Evolutionary conservation across 2,329 filamentous ascomycete species (phyloP).

Genomic region (Emmonsiellopsis sp.): DNA sequence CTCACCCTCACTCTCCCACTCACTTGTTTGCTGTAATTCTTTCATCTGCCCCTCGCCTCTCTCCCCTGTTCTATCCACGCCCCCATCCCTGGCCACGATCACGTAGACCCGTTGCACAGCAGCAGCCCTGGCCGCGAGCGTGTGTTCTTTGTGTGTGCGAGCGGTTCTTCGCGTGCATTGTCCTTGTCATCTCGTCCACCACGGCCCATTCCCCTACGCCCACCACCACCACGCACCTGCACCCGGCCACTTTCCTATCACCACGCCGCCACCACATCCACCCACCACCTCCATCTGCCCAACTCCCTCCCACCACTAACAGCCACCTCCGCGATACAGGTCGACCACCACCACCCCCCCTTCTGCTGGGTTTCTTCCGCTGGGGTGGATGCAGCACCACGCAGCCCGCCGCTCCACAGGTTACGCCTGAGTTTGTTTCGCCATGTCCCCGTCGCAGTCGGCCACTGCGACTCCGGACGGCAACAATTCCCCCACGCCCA

Average conservation of each 20-base stretch:
- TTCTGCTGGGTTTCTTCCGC: not conserved
- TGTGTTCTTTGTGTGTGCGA: too few relatives aligned
- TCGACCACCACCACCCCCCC: too few relatives aligned
- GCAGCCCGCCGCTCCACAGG: constrained; percentile 8
- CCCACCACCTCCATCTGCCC: not conserved
- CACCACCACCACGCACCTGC: too few relatives aligned
- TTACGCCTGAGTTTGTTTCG: constrained; percentile 18
- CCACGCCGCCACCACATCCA: not conserved
- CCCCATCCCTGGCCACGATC: not conserved
- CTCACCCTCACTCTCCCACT: constrained; percentile 1
- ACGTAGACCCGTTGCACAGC: too few relatives aligned
- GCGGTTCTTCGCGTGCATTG: too few relatives aligned
- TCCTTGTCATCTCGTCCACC: too few relatives aligned
- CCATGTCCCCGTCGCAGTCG: constrained; percentile 23
- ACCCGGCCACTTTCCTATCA: too few relatives aligned
- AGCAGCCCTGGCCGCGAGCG: too few relatives aligned
- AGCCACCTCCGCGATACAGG: too few relatives aligned
- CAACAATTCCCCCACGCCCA: constrained; percentile 14
- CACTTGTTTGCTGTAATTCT: not conserved
- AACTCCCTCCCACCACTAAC: not conserved
- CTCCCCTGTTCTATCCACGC: not conserved
- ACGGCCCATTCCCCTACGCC: too few relatives aligned
- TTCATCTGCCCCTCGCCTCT: constrained; percentile 1
- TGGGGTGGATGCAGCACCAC: constrained; percentile 14
- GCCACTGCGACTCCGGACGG: constrained; percentile 21